These are phyloP conservation scores for Tremella yokohamensis DNA, from an alignment of 768 basidiomycete species.

Conservation along the genomic window DNA sequence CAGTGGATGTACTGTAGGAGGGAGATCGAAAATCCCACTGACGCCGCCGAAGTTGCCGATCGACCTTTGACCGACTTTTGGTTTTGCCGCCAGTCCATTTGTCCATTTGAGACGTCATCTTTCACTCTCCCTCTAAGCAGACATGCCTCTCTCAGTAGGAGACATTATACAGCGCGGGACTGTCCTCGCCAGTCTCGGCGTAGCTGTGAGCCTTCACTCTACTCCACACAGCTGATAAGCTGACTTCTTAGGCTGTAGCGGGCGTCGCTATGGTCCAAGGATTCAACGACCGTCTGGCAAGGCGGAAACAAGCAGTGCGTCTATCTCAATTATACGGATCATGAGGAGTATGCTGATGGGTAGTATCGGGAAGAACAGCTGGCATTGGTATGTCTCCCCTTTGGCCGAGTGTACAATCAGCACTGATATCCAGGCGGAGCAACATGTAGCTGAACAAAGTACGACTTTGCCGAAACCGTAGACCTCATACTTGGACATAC, in stretches of 20 bases:
- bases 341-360: background rate
- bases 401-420: background rate
- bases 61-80: background rate
- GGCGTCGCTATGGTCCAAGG: conserved; percentile 19
- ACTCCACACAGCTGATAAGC: background rate
- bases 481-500: too few relatives aligned
- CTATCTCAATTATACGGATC: background rate
- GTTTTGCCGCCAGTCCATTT: background rate
- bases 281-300: conserved; percentile 13
- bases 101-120: too few relatives aligned
- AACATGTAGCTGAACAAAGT: background rate
- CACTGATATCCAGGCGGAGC: background rate
- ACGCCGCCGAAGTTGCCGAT: background rate
- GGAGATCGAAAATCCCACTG: background rate
- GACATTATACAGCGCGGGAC: conserved; percentile 20
- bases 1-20: background rate
- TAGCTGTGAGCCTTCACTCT: conserved; percentile 8
- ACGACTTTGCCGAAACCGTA: too few relatives aligned
- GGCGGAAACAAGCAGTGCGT: conserved; percentile 16
- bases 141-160: conserved; percentile 1
- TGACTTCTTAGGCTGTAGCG: conserved; percentile 12
- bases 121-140: conserved; percentile 1
- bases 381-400: background rate
- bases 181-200: conserved; percentile 19
- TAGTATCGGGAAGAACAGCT: conserved; percentile 1